Base-by-base conservation (phyloP, 106 monocot species). In the Ottelia alismoides region DNA sequence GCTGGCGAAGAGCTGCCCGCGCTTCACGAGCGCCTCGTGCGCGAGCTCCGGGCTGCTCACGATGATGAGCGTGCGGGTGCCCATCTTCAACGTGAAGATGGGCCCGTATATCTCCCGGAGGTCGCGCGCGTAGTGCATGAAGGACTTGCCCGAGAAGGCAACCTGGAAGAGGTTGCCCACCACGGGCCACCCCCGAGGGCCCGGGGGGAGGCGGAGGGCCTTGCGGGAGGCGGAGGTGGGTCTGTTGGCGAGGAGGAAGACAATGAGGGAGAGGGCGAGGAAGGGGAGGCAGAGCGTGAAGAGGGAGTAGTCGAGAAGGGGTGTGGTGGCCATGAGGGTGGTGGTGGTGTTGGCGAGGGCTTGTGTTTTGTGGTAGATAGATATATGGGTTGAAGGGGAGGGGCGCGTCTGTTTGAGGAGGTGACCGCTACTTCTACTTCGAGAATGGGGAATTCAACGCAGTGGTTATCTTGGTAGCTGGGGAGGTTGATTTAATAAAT, bases 121-220 rank as follows among this genome's bases (percentile, higher is more conserved):
- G 32, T 92, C 92, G 2, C 65, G 70, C 25, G 80, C 60, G 74
- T 77, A 75, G 79, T 87, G 87, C 29, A 92, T 87, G 79, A 92
- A 77, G 11, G 32, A 74, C 67, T 77, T 87, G 12, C 75, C 74
- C 26, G 79, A 72, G 55, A 72, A 59, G 11, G 79, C 82, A 1
- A 92, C 87, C 49, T 87, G 82, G 67, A 92, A 75, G 18, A 92
- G 83, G 58, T 92, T 92, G 28, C 92, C 92, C 30, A 92, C 69
- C 14, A 92, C 26, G 5, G 92, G 92, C 87, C 87, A 87, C 11
- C 92, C 83, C 0, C 71, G 63, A 0, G 92, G 92, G 1, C 87
- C 92, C 0, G 92, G 87, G 0, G 87, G 92, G 45, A 87, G 83
- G 2, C 57, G 56, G 32, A 77, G 79, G 1, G 49, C 4, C 22